Evolutionary conservation across 1,284 basidiomycete genomes (phyloP).

Genomic region (Ganoderma lucidum): DNA sequence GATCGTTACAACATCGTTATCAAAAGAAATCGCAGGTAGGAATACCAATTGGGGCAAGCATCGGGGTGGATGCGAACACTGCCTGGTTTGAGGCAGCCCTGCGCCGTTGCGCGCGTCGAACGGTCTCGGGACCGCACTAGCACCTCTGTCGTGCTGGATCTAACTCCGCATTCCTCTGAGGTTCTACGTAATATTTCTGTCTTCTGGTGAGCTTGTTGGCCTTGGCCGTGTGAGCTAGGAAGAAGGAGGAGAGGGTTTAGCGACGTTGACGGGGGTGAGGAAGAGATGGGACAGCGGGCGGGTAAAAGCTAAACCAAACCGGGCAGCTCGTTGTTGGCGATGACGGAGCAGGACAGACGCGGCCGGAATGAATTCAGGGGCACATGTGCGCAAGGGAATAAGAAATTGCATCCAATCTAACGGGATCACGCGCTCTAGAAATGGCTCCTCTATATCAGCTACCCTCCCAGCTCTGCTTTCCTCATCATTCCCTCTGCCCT

Average conservation of each 20-base stretch:
- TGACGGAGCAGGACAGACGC: constrained; percentile 4
- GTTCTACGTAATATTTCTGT: neutral
- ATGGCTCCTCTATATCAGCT: constrained; percentile 12
- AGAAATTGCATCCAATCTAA: constrained; percentile 9
- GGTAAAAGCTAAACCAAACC: neutral
- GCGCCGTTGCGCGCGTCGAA: neutral
- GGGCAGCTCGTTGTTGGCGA: neutral
- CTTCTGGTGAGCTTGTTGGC: neutral
- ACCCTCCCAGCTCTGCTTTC: neutral
- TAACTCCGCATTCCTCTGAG: constrained; percentile 10
- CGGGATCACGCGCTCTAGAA: constrained; percentile 17
- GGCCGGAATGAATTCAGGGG: constrained; percentile 7
- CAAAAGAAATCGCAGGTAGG: neutral
- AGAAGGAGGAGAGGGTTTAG: neutral
- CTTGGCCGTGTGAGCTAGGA: neutral
- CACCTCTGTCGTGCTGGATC: constrained; percentile 2
- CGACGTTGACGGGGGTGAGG: neutral
- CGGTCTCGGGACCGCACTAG: constrained; percentile 17
- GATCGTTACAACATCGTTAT: neutral
- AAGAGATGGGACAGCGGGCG: constrained; percentile 8
- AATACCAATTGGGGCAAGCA: neutral
- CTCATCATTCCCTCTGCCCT: constrained; percentile 8
- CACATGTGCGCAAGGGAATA: constrained; percentile 1
- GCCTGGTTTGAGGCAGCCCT: neutral
- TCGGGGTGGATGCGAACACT: neutral